Evolutionary conservation across 139 green algal genomes (phyloP), one percentile per base, ranked within the genome.

Genomic region (Diplosphaera chodatii): DNA sequence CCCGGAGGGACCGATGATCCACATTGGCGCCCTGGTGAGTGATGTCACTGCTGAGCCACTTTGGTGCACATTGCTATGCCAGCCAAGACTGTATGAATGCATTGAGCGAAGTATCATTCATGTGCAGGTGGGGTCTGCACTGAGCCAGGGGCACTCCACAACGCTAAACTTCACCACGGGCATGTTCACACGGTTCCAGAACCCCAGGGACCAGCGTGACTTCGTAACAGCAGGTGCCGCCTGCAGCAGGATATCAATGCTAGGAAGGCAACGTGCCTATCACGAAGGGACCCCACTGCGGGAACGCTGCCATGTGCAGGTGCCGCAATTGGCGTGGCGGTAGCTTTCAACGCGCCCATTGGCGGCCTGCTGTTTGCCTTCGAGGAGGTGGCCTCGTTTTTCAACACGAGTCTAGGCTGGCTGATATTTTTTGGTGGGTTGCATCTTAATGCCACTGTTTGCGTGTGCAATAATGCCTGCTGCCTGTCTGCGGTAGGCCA

Each of bases 351-450:
- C 6, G 88, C 88, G 1, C 88, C 89, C 34, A 84, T 93, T 37
- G 91, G 91, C 10, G 91, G 91, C n/a, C 83, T 96, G 75, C 82
- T 96, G 63, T 96, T 94, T 77, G 84, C 89, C 27, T 91, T 94
- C 72, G 91, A 97, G 75, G 91, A 97, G 84, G 79, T 96, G 40
- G 87, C 89, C 13, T 88, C 79, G 40, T 93, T 90, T 80, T 96
- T 88, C 83, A 83, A 89, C 79, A 66, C 73, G 74, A 77, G 76
- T 32, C 81, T 96, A 32, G 87, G 89, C 18, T 96, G 90, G 90
- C 90, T 92, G 72, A 87, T 90, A 59, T 90, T 91, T 67, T 92
- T 86, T 66, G 82, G 48, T 59, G 37, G 29, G 25, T 15, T 20
- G 22, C 31, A 73, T 73, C 37, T 86, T 74, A 77, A n/a, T n/a